These are phyloP conservation scores for Aspergillus panamensis DNA, from an alignment of 495 filamentous ascomycete genomes.

Conservation along the genomic window DNA sequence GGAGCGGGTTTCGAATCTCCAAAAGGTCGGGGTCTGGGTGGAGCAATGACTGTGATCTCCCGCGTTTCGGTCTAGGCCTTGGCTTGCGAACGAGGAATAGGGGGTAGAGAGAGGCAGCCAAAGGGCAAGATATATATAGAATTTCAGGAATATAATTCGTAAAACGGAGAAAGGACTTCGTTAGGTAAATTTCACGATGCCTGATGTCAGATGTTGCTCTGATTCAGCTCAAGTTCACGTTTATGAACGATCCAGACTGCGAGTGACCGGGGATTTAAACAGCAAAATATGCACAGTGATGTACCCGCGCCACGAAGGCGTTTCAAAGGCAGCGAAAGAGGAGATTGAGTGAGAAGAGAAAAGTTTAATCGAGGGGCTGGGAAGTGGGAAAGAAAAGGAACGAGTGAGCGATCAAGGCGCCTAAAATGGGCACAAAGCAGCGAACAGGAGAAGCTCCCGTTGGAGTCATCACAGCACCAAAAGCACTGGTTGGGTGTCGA, in stretches of 20 bases:
- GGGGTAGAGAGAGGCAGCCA: not conserved
- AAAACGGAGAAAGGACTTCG: not conserved
- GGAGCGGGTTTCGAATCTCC: slow-evolving; percentile 11
- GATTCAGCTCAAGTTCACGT: slow-evolving; percentile 14
- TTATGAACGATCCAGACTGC: slow-evolving; percentile 11
- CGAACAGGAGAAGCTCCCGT: slow-evolving; percentile 20
- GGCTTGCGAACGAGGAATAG: not conserved
- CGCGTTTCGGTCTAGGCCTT: slow-evolving; percentile 20
- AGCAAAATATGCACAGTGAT: slow-evolving; percentile 11
- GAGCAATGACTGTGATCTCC: slow-evolving; percentile 12
- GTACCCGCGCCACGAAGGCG: slow-evolving; percentile 18
- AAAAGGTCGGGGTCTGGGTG: slow-evolving; percentile 15
- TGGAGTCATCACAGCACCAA: not conserved
- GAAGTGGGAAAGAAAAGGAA: slow-evolving; percentile 6
- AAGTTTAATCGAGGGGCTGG: slow-evolving; percentile 17
- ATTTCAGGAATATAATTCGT: not conserved
- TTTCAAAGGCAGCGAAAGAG: slow-evolving; percentile 8
- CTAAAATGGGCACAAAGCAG: slow-evolving; percentile 25
- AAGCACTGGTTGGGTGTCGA: slow-evolving; percentile 32
- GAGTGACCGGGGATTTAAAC: slow-evolving; percentile 8
- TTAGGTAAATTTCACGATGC: slow-evolving; percentile 8
- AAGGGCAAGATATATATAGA: not conserved
- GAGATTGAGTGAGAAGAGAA: slow-evolving; percentile 5
- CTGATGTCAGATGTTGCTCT: slow-evolving; percentile 5
- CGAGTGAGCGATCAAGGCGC: slow-evolving; percentile 11